Percentiles rank a stretch among this genome's conserved stretches.
Conservation (phyloP, 106 monocot genomes). For the Dendrobium huoshanense region DNA sequence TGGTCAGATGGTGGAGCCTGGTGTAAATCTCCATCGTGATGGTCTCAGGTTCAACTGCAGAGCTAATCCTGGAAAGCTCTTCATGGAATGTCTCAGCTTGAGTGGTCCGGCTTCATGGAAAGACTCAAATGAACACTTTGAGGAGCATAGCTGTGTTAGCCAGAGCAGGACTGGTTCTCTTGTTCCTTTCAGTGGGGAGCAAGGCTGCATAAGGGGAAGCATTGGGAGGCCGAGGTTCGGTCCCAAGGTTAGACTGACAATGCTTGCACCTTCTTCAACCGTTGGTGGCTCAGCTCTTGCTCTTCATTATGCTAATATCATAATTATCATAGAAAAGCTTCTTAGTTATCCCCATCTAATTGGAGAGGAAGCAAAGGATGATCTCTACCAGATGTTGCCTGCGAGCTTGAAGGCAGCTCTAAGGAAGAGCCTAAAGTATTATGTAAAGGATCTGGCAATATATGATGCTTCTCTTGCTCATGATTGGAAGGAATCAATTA, state of each 20-base stretch:
- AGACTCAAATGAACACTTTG: constrained; percentile 25
- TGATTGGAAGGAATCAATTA: constrained; percentile 72
- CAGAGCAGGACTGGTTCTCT: constrained; percentile 8
- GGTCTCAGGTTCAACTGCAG: constrained; percentile 44
- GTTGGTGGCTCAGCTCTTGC: constrained; percentile 78
- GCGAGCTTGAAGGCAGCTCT: constrained; percentile 44
- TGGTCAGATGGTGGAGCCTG: background rate
- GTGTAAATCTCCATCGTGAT: constrained; percentile 15
- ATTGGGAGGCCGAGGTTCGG: constrained; percentile 21
- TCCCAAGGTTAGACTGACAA: constrained; percentile 48
- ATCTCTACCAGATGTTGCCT: constrained; percentile 90
- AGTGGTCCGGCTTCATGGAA: constrained; percentile 32
- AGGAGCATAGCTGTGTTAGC: constrained; percentile 15
- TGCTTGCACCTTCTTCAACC: constrained; percentile 54
- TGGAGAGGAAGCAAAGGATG: constrained; percentile 88
- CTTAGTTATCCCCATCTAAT: constrained; percentile 72
- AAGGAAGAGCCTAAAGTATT: constrained; percentile 59
- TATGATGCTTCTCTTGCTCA: constrained; percentile 86
- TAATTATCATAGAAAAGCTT: constrained; percentile 91
- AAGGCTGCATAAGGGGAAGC: constrained; percentile 10
- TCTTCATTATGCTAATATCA: constrained; percentile 79
- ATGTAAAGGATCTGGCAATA: constrained; percentile 63
- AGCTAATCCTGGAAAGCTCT: constrained; percentile 47
- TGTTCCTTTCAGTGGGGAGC: constrained; percentile 21
- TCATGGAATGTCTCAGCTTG: constrained; percentile 74